Base-by-base conservation (phyloP, 768 basidiomycete species). In the Pleurotus cornucopiae region DNA sequence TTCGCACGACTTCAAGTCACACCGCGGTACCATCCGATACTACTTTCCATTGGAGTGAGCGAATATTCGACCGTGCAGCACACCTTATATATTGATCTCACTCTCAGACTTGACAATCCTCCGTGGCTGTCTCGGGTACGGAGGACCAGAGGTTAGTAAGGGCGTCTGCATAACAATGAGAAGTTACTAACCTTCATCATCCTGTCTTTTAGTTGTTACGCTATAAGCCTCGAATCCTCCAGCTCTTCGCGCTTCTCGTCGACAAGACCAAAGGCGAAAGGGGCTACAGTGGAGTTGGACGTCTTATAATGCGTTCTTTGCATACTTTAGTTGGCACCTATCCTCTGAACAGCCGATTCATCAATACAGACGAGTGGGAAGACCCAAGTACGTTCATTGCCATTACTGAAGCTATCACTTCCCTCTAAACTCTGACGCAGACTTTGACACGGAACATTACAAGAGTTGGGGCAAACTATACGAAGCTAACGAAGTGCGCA, bases 41-140 rank as follows among this genome's bases (percentile, higher is more conserved):
- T 5, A 93, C 92, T 5, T 74, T 98, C 52, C 94, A 97, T 67
- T 97, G 94, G 91, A 94, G 91, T 92, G 63, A 71, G 85, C 63
- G 52, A 30, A 48, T 30, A 11, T 11, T 48, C 48, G 21, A 46
- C 30, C 54, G 16, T 38, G 54, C 53, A 34, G 18, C 9, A 12
- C 34, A 30, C 16, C 9, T 6, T 60, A 91, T 91, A 93, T 68
- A 78, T 11, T 53, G 12, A 40, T 38, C 23, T 20, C 16, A 12
- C 3, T 40, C 38, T 23, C 38, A 53, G 51, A 53, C 20, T 23
- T 94, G 69, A 77, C 86, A 5, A 88, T 96, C 40, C 75, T 96
- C 20, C 83, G 89, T 44, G 93, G 91, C 44, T 88, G 88, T 61
- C 78, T 94, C 49, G 89, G 87, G 2, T 86, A 87, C 63, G 88